These are phyloP conservation scores for Diutina neorugosa DNA, from an alignment of 1,139 yeast genomes.

Conservation along the genomic window DNA sequence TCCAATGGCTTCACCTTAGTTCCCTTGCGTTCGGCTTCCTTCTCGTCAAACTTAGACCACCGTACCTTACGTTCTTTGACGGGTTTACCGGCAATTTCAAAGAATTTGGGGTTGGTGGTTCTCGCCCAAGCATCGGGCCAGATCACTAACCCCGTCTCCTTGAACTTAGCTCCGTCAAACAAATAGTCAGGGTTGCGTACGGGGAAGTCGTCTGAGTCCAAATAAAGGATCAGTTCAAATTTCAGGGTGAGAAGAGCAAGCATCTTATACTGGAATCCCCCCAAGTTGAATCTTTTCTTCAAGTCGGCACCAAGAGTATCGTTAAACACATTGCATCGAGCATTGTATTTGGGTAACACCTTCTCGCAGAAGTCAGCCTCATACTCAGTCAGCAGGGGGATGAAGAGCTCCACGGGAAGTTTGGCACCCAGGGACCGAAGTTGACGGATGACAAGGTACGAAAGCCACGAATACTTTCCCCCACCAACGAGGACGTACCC, in stretches of 20 bases:
- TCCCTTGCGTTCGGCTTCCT: constrained; percentile 14
- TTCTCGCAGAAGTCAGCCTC: constrained; percentile 41
- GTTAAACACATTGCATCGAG: constrained; percentile 41
- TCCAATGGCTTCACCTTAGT: constrained; percentile 15
- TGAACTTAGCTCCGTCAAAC: constrained; percentile 25
- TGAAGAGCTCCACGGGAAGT: constrained; percentile 34
- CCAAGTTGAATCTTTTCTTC: constrained; percentile 21
- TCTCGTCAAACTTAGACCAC: constrained; percentile 16
- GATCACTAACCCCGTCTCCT: constrained; percentile 30
- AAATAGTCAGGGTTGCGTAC: constrained; percentile 40
- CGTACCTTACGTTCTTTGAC: constrained; percentile 28
- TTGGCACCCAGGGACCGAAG: constrained; percentile 27
- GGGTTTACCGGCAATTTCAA: constrained; percentile 28
- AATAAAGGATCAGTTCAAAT: constrained; percentile 46
- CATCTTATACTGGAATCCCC: constrained; percentile 49
- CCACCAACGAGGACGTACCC: constrained; percentile 37
- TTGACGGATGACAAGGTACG: constrained; percentile 31
- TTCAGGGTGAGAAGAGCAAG: constrained; percentile 46
- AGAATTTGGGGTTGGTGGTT: constrained; percentile 34
- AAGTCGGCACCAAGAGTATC: constrained; percentile 19
- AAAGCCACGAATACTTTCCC: constrained; percentile 31
- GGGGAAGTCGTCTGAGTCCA: constrained; percentile 64
- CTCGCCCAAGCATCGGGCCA: constrained; percentile 44
- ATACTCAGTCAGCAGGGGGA: constrained; percentile 38
- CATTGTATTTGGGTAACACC: constrained; percentile 38